A percentile compares a stretch with the other conserved stretches of the same genome.
phyloP scores from a whole-genome alignment of 495 filamentous ascomycete genomes.

The Annulohypoxylon moriforme region DNA sequence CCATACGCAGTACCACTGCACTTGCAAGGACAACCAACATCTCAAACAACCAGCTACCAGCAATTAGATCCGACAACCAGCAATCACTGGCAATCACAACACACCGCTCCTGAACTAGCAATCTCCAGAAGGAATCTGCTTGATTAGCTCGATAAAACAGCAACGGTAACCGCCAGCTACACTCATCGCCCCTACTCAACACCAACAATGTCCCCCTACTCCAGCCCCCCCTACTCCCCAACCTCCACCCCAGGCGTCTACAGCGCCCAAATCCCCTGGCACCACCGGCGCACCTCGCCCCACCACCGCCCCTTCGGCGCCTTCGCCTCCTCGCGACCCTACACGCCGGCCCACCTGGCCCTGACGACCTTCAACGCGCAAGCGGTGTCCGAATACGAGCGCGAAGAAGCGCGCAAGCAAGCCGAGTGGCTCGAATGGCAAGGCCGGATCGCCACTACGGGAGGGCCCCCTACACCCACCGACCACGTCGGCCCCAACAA shows the following conservation, averaged over 20 bases:
- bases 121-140: background rate
- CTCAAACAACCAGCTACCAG: background rate
- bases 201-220: background rate
- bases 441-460: background rate
- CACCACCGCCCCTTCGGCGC: background rate
- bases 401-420: background rate
- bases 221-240: background rate
- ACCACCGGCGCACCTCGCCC: background rate
- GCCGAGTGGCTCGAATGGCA: background rate
- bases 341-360: background rate
- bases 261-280: background rate
- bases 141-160: background rate
- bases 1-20: too few relatives aligned
- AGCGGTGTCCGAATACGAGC: background rate
- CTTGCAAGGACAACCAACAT: background rate
- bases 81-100: background rate
- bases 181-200: too few relatives aligned
- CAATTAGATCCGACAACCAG: background rate
- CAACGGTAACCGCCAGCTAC: too few relatives aligned
- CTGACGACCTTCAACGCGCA: background rate
- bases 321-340: conserved; percentile 7
- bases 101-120: background rate
- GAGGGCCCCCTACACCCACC: background rate
- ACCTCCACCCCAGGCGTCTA: conserved; percentile 8
- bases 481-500: background rate